A percentile compares a stretch with the other conserved stretches of the same genome.
Conservation (phyloP, 2,329 filamentous ascomycete species). For the Diatrype stigma region DNA sequence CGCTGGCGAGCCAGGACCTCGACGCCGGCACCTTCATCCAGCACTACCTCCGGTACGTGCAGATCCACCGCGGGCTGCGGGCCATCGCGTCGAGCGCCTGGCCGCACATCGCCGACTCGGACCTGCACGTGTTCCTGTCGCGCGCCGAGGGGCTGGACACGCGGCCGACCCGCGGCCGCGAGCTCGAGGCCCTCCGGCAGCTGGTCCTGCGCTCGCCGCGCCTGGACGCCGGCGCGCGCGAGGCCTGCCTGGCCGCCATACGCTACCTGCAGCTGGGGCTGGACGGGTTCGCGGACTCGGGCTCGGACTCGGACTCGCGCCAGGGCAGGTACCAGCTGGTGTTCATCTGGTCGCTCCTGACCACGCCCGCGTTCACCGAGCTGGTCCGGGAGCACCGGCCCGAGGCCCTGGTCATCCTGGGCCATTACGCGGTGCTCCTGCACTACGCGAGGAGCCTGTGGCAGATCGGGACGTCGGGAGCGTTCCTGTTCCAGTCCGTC, state of each 20-base stretch:
- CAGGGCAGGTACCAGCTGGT: slow-evolving; percentile 19
- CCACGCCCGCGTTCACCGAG: slow-evolving; percentile 18
- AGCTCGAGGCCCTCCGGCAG: slow-evolving; percentile 16
- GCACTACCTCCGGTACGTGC: slow-evolving; percentile 26
- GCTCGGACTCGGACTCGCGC: background rate
- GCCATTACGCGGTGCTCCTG: slow-evolving; percentile 24
- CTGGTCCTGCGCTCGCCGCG: slow-evolving; percentile 15
- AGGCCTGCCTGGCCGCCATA: slow-evolving; percentile 23
- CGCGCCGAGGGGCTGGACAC: background rate
- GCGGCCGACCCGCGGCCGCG: slow-evolving; percentile 9
- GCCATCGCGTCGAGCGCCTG: slow-evolving; percentile 18
- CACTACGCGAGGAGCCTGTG: slow-evolving; percentile 22
- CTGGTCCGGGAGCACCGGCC: slow-evolving; percentile 17
- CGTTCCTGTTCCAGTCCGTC: too few species aligned
- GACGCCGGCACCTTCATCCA: slow-evolving; percentile 23
- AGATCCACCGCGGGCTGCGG: slow-evolving; percentile 19
- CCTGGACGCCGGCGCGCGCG: slow-evolving; percentile 14
- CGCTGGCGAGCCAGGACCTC: slow-evolving; percentile 19
- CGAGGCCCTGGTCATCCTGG: slow-evolving; percentile 23
- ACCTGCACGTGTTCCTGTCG: slow-evolving; percentile 21
- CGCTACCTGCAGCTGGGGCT: slow-evolving; percentile 21
- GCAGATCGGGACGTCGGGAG: slow-evolving; percentile 17
- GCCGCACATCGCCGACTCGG: slow-evolving; percentile 22
- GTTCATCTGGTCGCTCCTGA: slow-evolving; percentile 22
- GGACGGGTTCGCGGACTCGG: slow-evolving; percentile 15